Conservation (phyloP, 2,329 filamentous ascomycete genomes). For the Sporothrix curviconia region DNA sequence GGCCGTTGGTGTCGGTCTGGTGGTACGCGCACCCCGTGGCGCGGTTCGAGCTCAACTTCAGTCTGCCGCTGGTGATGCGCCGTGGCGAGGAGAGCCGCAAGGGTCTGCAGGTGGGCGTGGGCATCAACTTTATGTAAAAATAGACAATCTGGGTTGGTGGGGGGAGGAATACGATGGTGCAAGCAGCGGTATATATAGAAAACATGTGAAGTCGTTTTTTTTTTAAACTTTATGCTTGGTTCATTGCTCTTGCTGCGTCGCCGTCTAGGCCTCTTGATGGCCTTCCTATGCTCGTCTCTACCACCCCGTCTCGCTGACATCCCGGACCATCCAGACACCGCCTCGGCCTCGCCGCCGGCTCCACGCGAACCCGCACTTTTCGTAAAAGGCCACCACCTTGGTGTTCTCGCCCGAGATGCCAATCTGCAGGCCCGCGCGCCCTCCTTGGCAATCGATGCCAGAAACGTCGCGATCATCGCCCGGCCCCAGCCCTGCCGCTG, state of each 20-base stretch:
- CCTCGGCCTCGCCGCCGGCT: conserved; percentile 29
- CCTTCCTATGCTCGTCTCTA: not conserved
- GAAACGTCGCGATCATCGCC: conserved; percentile 35
- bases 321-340: conserved; percentile 37
- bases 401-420: conserved; percentile 40
- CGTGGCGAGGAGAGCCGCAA: conserved; percentile 84
- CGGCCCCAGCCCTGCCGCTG: conserved; percentile 41
- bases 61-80: conserved; percentile 73
- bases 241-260: not conserved
- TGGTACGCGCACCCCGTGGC: conserved; percentile 93
- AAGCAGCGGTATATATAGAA: not conserved
- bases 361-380: conserved; percentile 39
- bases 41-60: conserved; percentile 93
- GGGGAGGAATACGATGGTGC: not conserved
- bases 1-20: conserved; percentile 79
- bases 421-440: conserved; percentile 34
- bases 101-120: conserved; percentile 90
- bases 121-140: conserved; percentile 81
- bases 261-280: not conserved
- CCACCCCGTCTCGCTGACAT: conserved; percentile 22
- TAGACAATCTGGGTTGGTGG: too few species aligned
- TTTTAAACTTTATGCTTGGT: not conserved
- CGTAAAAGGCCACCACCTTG: conserved; percentile 43
- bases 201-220: not conserved
- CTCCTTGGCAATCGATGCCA: conserved; percentile 30